Conservation (phyloP, 1,284 basidiomycete species). For the Somion occarium region DNA sequence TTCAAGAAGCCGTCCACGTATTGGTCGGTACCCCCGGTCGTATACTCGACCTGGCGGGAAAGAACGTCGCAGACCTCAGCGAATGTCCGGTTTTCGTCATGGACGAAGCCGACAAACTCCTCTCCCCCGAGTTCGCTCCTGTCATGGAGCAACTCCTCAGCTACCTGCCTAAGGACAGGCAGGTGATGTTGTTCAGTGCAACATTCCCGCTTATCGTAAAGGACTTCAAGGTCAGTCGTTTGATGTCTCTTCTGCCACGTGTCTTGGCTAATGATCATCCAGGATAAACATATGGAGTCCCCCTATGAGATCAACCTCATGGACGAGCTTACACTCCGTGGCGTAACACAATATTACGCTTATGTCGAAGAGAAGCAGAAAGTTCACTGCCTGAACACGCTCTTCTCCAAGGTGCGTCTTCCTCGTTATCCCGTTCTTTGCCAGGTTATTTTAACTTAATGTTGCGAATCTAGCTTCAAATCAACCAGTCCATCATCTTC, state of each 20-base stretch:
- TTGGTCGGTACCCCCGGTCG: slow-evolving; percentile 97
- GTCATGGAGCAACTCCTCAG: slow-evolving; percentile 96
- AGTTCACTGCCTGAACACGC: slow-evolving; percentile 97
- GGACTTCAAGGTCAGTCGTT: slow-evolving; percentile 84
- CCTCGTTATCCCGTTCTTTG: slow-evolving; percentile 11
- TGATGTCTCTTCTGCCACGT: neutral
- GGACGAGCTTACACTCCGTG: slow-evolving; percentile 98
- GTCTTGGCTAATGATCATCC: neutral
- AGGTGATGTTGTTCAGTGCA: slow-evolving; percentile 99
- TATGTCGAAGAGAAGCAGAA: slow-evolving; percentile 99
- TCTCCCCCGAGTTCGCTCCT: slow-evolving; percentile 96
- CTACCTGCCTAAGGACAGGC: slow-evolving; percentile 82
- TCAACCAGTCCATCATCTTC: slow-evolving; percentile 99
- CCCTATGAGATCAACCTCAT: slow-evolving; percentile 99
- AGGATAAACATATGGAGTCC: slow-evolving; percentile 97
- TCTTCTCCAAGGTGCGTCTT: slow-evolving; percentile 82
- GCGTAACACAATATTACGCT: slow-evolving; percentile 99
- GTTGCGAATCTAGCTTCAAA: slow-evolving; percentile 77
- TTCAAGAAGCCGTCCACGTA: slow-evolving; percentile 90
- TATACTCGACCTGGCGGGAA: slow-evolving; percentile 93
- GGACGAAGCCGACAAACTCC: slow-evolving; percentile 99
- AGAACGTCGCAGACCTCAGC: slow-evolving; percentile 90
- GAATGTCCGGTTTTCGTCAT: slow-evolving; percentile 96
- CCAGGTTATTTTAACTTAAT: slow-evolving; percentile 20
- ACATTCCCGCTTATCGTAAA: slow-evolving; percentile 99